phyloP scores from a whole-genome alignment of 2,329 filamentous ascomycete genomes.

The Teratosphaeria zuluensis region DNA sequence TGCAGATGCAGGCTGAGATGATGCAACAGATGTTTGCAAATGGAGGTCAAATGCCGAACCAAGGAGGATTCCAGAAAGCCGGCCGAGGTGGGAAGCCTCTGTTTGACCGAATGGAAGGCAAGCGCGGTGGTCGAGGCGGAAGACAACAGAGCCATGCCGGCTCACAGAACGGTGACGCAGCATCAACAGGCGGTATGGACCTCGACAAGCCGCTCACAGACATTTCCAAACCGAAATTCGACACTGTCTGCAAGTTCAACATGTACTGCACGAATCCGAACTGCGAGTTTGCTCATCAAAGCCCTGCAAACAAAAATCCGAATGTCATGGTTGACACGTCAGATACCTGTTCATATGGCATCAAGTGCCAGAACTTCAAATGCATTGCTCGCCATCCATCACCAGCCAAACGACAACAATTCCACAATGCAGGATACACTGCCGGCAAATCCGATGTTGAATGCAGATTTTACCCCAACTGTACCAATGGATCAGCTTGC shows the following conservation, averaged over 20 bases:
- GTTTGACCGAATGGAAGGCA: constrained; percentile 58
- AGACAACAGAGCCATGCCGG: constrained; percentile 1
- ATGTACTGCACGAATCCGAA: constrained; percentile 77
- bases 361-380: constrained; percentile 91
- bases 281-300: constrained; percentile 91
- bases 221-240: constrained; percentile 44
- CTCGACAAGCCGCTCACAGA: constrained; percentile 50
- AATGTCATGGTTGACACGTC: constrained; percentile 58
- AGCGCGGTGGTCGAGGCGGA: constrained; percentile 21
- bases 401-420: constrained; percentile 66
- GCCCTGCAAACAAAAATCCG: constrained; percentile 68
- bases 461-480: constrained; percentile 88
- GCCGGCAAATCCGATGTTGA: constrained; percentile 67
- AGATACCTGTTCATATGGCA: constrained; percentile 75
- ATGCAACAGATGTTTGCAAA: constrained; percentile 39
- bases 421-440: constrained; percentile 42
- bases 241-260: constrained; percentile 81
- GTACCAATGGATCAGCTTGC: constrained; percentile 71
- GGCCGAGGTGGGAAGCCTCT: constrained; percentile 46
- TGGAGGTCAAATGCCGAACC: background rate
- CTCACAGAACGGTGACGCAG: constrained; percentile 13
- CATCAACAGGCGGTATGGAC: constrained; percentile 42
- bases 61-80: constrained; percentile 12
- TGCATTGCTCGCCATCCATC: constrained; percentile 88
- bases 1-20: constrained; percentile 65